Evolutionary conservation across 768 basidiomycete species (phyloP), one percentile per base, ranked within the genome.

Genomic region (Rhizopogon salebrosus): DNA sequence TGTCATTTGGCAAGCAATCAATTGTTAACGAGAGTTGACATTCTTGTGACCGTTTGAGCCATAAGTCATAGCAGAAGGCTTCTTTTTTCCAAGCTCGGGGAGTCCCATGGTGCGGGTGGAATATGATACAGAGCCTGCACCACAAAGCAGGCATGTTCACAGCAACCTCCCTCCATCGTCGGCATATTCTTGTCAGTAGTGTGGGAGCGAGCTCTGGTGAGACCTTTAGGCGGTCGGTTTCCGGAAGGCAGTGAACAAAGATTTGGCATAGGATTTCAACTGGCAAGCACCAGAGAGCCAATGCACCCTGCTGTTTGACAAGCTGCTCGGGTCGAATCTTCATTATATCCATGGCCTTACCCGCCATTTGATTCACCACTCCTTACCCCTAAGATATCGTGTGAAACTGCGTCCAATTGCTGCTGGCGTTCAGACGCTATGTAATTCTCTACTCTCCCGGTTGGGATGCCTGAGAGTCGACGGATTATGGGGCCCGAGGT

Each of bases 251-350:
- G 8, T 10, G 31, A 31, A 31, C 9, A 11, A 31, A 31, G 4
- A 31, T 31, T 11, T 31, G 75, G 31, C 72, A 68, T 26, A 72
- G 69, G 3, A 80, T 60, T 60, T 81, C 80, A 2, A 72, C 46
- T 5, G 79, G 79, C 7, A 80, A 64, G 13, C 59, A 55, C 43
- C 67, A 60, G 53, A 80, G 74, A 37, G 58, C 56, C 14, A 62
- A 62, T 20, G 63, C 34, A 1, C 66, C 31, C 31, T 31, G 9
- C 31, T 31, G 10, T 31, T 31, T 10, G 31, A 31, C 11, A 11
- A 31, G 31, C 31, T 10, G 0, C 8, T 10, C 10, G 3, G 10
- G 31, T 10, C 9, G 31, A 31, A 10, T 31, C 9, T 31, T 31
- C 11, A 10, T 31, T 31, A 1, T 13, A 11, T 10, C 31, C 31